phyloP scores from a whole-genome alignment of 345 rosid species.

The Bruguiera gymnorhiza region DNA sequence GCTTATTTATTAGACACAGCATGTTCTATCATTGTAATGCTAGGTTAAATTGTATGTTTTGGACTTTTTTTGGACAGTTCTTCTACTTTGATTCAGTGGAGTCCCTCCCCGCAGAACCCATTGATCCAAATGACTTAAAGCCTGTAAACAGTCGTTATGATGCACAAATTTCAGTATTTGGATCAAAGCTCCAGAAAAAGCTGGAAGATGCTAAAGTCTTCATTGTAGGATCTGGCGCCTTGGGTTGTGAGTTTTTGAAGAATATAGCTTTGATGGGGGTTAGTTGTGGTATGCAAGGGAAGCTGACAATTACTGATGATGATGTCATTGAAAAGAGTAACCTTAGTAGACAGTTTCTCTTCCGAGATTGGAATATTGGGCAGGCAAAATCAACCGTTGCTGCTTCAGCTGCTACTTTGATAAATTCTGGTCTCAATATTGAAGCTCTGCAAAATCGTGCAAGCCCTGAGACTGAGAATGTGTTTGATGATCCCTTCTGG shows the following conservation, averaged over 20 bases:
- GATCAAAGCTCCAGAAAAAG: constrained; percentile 83
- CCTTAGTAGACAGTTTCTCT: constrained; percentile 94
- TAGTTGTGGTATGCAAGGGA: constrained; percentile 69
- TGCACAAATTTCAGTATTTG: constrained; percentile 97
- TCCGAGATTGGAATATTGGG: constrained; percentile 98
- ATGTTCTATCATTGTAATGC: too few species aligned
- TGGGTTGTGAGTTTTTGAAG: constrained; percentile 95
- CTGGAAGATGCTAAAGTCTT: constrained; percentile 77
- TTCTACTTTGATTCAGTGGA: constrained; percentile 95
- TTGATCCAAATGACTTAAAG: constrained; percentile 60
- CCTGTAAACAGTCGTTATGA: constrained; percentile 82
- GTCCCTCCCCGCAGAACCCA: constrained; percentile 74
- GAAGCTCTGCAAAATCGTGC: constrained; percentile 96
- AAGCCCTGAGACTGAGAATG: constrained; percentile 86
- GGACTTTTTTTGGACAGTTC: constrained; percentile 42
- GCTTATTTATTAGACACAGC: too few species aligned
- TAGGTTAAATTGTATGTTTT: too few species aligned
- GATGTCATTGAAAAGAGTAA: constrained; percentile 98
- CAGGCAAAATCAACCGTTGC: constrained; percentile 99
- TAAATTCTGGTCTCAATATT: constrained; percentile 66
- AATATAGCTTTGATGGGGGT: constrained; percentile 95
- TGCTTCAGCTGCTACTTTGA: constrained; percentile 77
- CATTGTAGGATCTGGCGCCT: constrained; percentile 93
- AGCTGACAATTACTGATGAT: constrained; percentile 87
- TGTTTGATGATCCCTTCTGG: constrained; percentile 89